Base-by-base conservation (phyloP, 1,139 yeast species). In the Williopsis jadinii region DNA sequence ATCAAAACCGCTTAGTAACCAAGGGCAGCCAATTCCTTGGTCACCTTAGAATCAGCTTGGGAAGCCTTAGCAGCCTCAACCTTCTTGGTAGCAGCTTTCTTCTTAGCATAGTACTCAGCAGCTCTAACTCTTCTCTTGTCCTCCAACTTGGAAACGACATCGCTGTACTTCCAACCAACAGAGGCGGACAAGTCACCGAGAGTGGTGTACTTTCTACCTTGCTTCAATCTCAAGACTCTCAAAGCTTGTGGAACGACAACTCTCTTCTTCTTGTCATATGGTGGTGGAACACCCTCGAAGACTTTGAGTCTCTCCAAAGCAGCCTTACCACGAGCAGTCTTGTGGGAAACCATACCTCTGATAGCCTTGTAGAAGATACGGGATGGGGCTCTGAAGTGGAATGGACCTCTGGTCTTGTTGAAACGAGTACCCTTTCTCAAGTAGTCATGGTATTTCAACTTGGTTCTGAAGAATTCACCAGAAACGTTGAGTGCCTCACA, bases 311-410 rank as follows among this genome's bases (percentile, higher is more conserved):
- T 88, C 79, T 90, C 97, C 70, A 92, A 75, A 66, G 99, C 99
- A 68, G 98, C 97, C 79, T 86, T 84, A 76, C 99, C 99, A 77
- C 98, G 94, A 64, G 97, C 92, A 60, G 98, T 92, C 87, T 94
- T 92, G 92, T 92, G 98, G 70, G 97, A 80, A 66, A 94, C 78
- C 98, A 94, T 94, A 77, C 99, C 99, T 73, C 96, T 86, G 72
- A 92, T 75, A 67, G 98, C 97, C 85, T 92, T 92, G 94, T 88
- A 90, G 76, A 92, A 87, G 75, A 92, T 88, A 80, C 97, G 88
- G 55, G 97, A 88, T 73, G 98, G 99, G 55, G 99, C 99, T 78
- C 97, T 92, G 95, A 92, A 92, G 73, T 92, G 99, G 97, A 92
- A 94, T 69, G 97, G 97, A 78, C 98, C 99, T 72, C 88, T 86